These are phyloP conservation scores for Echeveria elegans DNA, from an alignment of 164 flowering plant genomes.

Conservation along the genomic window DNA sequence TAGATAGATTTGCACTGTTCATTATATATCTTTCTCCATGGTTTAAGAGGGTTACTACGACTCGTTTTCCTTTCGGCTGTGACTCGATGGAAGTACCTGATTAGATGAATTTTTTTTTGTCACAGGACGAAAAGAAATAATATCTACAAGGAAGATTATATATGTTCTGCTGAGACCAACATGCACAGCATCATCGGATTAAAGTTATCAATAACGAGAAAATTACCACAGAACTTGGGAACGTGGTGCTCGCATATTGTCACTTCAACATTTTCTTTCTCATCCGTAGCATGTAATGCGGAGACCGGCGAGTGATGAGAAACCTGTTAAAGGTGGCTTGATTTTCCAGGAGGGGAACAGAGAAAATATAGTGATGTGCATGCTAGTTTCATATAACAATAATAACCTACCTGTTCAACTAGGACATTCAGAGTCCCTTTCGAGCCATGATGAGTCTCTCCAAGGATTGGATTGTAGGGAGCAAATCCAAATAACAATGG, in stretches of 20 bases:
- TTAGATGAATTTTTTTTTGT: background rate
- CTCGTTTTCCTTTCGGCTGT: constrained; percentile 50
- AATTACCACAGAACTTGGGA: constrained; percentile 63
- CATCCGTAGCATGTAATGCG: constrained; percentile 84
- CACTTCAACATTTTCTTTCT: constrained; percentile 48
- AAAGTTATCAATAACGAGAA: background rate
- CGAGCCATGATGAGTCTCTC: constrained; percentile 94
- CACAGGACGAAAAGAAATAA: background rate
- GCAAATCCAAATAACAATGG: constrained; percentile 61
- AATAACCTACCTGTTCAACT: constrained; percentile 59
- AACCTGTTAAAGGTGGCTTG: too few relatives aligned
- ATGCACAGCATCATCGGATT: too few relatives aligned
- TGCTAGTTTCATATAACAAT: too few relatives aligned
- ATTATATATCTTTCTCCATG: constrained; percentile 59
- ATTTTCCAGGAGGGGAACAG: too few relatives aligned
- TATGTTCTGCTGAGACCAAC: background rate
- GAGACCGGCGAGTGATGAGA: constrained; percentile 92
- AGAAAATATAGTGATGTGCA: too few relatives aligned
- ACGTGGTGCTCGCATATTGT: constrained; percentile 55
- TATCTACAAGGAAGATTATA: background rate
- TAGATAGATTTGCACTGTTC: constrained; percentile 53
- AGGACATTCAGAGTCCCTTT: constrained; percentile 56
- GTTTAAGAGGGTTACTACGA: constrained; percentile 44
- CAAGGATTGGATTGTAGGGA: constrained; percentile 82
- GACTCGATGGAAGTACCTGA: constrained; percentile 63